These are phyloP conservation scores for Silene conica DNA, from an alignment of 148 eudicot genomes.

Conservation along the genomic window DNA sequence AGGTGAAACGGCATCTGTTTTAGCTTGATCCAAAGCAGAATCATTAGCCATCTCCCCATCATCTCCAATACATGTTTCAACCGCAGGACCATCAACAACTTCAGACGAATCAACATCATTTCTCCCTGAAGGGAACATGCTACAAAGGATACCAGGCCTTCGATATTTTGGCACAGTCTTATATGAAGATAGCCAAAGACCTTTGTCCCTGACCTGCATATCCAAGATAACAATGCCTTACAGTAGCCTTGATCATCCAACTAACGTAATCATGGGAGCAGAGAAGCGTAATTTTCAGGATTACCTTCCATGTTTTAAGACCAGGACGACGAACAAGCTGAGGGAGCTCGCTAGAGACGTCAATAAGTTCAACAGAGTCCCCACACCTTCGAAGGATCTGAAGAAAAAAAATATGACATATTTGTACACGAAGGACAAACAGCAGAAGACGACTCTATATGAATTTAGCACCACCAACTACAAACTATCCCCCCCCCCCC, in stretches of 20 bases:
- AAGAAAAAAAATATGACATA: conserved; percentile 10
- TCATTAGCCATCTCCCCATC: conserved; percentile 25
- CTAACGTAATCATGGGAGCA: background rate
- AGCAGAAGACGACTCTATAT: background rate
- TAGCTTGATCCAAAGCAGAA: conserved; percentile 19
- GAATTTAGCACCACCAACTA: too few relatives aligned
- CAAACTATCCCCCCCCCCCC: too few relatives aligned
- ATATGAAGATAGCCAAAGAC: conserved; percentile 66
- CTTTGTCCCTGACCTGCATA: conserved; percentile 87
- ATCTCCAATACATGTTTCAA: conserved; percentile 25
- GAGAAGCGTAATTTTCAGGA: conserved; percentile 3
- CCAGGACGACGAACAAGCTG: conserved; percentile 93
- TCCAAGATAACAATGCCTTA: conserved; percentile 19
- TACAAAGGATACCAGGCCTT: conserved; percentile 44
- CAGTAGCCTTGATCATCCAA: conserved; percentile 10
- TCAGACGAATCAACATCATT: conserved; percentile 29
- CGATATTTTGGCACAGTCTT: conserved; percentile 65
- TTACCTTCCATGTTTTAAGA: conserved; percentile 92
- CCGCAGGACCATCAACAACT: conserved; percentile 22
- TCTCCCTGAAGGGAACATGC: conserved; percentile 94
- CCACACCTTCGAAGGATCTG: conserved; percentile 83
- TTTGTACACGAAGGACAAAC: conserved; percentile 2
- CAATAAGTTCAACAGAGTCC: conserved; percentile 82
- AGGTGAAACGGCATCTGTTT: conserved; percentile 26
- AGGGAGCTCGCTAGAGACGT: conserved; percentile 86